Conservation (phyloP, 2,329 filamentous ascomycete genomes). For the Xylariaceae sp. region DNA sequence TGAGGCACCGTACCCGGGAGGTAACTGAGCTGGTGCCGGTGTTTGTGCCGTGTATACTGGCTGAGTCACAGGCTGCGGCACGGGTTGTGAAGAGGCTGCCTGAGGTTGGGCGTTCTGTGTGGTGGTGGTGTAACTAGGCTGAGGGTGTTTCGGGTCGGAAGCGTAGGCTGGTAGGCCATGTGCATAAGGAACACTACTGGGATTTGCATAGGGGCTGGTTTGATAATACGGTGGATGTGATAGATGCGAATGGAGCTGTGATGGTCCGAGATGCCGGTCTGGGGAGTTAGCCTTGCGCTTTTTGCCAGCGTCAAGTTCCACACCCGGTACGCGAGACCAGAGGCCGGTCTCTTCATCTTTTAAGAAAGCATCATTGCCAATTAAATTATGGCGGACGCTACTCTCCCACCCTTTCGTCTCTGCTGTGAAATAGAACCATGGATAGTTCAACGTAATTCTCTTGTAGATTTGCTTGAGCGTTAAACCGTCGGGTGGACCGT, state of each 20-base stretch:
- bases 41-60: constrained; percentile 35
- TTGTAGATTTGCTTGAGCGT: constrained; percentile 69
- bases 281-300: constrained; percentile 63
- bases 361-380: constrained; percentile 65
- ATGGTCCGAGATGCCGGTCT: constrained; percentile 47
- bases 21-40: constrained; percentile 40
- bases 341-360: constrained; percentile 62
- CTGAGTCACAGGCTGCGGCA: constrained; percentile 34
- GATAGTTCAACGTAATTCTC: constrained; percentile 62
- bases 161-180: constrained; percentile 33
- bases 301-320: constrained; percentile 66
- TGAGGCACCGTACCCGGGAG: constrained; percentile 33
- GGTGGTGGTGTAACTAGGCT: constrained; percentile 31
- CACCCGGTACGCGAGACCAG: constrained; percentile 63
- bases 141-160: constrained; percentile 33
- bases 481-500: constrained; percentile 59
- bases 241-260: constrained; percentile 40
- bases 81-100: constrained; percentile 31
- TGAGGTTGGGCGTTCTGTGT: constrained; percentile 33
- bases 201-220: constrained; percentile 37
- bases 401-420: constrained; percentile 71
- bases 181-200: constrained; percentile 30
- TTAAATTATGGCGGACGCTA: constrained; percentile 68
- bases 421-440: constrained; percentile 64
- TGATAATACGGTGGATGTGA: constrained; percentile 40